Evolutionary conservation across 1,139 yeast species (phyloP).

Genomic region (Casaregolazyma suthepensis): DNA sequence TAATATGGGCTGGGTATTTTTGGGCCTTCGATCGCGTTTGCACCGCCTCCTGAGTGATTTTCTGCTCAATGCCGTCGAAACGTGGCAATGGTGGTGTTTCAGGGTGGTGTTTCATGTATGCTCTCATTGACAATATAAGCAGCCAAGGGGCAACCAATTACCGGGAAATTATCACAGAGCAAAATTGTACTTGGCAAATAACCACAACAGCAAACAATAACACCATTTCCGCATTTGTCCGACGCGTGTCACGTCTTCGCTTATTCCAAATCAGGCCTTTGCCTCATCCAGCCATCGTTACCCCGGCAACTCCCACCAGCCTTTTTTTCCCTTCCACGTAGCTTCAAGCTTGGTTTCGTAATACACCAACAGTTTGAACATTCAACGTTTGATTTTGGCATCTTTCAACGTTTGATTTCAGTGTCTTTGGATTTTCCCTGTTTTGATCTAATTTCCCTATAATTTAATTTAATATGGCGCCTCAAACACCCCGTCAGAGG

Average conservation of each 20-base stretch:
- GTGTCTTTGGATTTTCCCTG: no score
- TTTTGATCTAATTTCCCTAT: background rate
- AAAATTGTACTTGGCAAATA: no score
- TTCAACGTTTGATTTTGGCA: background rate
- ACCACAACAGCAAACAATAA: no score
- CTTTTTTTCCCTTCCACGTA: background rate
- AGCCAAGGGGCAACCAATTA: background rate
- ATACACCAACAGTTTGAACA: background rate
- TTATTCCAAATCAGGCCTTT: background rate
- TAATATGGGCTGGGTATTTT: background rate
- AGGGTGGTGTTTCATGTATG: background rate
- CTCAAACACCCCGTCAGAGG: conserved; percentile 80
- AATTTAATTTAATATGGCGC: conserved; percentile 17
- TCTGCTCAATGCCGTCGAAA: background rate
- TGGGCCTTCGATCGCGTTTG: background rate
- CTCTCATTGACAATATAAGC: background rate
- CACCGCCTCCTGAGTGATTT: background rate
- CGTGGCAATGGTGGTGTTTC: background rate
- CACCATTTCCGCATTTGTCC: background rate
- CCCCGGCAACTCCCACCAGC: background rate
- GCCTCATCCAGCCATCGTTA: background rate
- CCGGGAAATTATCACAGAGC: no score
- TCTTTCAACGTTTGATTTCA: background rate
- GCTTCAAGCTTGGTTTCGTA: background rate
- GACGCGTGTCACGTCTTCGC: background rate